Percentiles rank a stretch among this genome's conserved stretches.
phyloP scores from a whole-genome alignment of 352 stramenopile genomes.

The Pythium apleroticum region DNA sequence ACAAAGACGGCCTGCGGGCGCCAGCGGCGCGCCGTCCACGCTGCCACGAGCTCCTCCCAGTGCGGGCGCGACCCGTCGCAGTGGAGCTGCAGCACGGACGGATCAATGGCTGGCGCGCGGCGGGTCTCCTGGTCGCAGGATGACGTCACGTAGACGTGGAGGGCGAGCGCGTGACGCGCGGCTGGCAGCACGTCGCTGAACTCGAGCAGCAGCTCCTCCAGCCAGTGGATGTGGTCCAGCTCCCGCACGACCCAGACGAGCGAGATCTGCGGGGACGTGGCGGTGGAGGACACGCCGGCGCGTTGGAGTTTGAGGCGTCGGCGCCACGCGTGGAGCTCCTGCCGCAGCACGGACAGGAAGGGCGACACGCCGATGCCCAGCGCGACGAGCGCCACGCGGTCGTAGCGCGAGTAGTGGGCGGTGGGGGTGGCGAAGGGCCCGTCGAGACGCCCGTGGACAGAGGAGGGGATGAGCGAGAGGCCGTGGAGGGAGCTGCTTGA shows the following conservation, averaged over 20 bases:
- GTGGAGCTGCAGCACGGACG: conserved; percentile 9
- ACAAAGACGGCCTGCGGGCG: conserved; percentile 26
- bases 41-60: conserved; percentile 12
- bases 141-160: conserved; percentile 30
- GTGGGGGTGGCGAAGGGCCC: conserved; percentile 40
- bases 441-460: conserved; percentile 22
- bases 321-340: conserved; percentile 36
- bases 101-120: neutral
- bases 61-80: conserved; percentile 8
- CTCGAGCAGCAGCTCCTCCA: conserved; percentile 26
- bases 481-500: neutral
- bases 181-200: conserved; percentile 29
- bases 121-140: neutral
- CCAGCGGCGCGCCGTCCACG: conserved; percentile 2
- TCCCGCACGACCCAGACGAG: conserved; percentile 37
- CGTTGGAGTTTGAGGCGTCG: neutral
- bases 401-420: conserved; percentile 29
- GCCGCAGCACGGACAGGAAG: conserved; percentile 46
- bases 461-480: neutral
- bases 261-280: neutral
- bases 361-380: conserved; percentile 44
- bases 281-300: too few species aligned
- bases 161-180: conserved; percentile 4
- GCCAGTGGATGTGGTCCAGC: conserved; percentile 20
- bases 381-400: conserved; percentile 33